Conservation (phyloP, 176 grass and related monocot genomes). For the Carex scoparia region DNA sequence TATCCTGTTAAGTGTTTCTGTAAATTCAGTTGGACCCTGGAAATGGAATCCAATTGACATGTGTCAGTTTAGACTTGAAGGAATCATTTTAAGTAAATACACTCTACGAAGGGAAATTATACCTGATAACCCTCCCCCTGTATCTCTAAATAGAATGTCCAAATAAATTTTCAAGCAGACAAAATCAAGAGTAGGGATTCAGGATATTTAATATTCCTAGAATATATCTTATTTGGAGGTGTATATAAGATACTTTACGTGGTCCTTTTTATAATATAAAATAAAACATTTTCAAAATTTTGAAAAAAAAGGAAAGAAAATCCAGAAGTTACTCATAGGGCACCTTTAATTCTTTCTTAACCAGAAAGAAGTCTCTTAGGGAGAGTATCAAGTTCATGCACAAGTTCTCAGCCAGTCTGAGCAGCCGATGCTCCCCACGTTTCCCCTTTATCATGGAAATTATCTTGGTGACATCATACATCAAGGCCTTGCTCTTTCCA, state of each 20-base stretch:
- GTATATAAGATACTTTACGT: background rate
- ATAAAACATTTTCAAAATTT: background rate
- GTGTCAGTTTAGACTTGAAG: background rate
- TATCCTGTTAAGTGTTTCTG: constrained; percentile 97
- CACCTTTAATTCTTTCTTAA: constrained; percentile 99
- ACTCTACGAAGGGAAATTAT: background rate
- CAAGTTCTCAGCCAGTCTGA: constrained; percentile 96
- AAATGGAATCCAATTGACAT: background rate
- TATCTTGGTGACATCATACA: constrained; percentile 99
- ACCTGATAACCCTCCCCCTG: background rate
- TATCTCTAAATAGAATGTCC: background rate
- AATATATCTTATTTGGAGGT: background rate
- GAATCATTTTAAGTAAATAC: background rate
- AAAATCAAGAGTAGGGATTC: background rate
- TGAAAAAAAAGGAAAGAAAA: constrained; percentile 10
- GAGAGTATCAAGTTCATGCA: constrained; percentile 99
- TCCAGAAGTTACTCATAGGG: background rate
- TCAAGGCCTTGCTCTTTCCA: constrained; percentile 96
- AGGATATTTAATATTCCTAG: background rate
- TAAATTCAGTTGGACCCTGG: constrained; percentile 95
- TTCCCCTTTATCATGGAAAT: constrained; percentile 97
- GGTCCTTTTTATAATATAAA: background rate
- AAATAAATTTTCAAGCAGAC: background rate
- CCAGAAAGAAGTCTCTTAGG: constrained; percentile 92
- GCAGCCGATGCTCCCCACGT: constrained; percentile 91